Base-by-base conservation (phyloP, 1,284 basidiomycete species). In the Rhodotorula sp. region DNA sequence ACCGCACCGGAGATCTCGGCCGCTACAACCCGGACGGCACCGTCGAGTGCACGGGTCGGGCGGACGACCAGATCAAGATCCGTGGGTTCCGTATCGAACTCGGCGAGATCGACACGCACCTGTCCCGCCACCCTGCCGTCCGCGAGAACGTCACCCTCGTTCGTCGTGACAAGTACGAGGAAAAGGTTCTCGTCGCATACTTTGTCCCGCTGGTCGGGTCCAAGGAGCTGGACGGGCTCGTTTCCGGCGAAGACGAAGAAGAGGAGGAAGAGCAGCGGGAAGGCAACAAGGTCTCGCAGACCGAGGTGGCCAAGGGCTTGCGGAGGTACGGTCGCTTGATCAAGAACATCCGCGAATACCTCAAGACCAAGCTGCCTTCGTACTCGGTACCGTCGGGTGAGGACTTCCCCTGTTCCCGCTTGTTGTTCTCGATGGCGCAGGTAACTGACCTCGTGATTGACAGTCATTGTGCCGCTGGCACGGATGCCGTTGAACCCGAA, bases 1-100 rank as follows among this genome's bases (percentile, higher is more conserved):
- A 99, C 83, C 89, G 93, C 75, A 95, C 93, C 39, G 97, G 97
- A 47, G 97, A 99, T 83, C 85, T 99, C 3, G 97, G 97, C 5
- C 88, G 97, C 21, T 99, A 99, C 83, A 85, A 92, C 46, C 93
- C 97, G 3, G 88, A 93, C 80, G 97, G 97, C 6, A 89, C 88
- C 54, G 97, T 99, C 23, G 97, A 99, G 81, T 99, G 97, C 82
- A 96, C 93, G 0, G 97, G 97, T 16, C 89, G 97, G 62, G 95
- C 95, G 7, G 97, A 99, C 81, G 97, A 99, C 81, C 97, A 99
- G 82, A 93, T 99, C 84, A 99, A 99, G 85, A 99, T 99, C 81
- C 92, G 97, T 73, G 97, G 97, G 12, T 99, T 99, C 89, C 87
- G 97, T 49, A 99, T 99, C 80, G 97, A 99, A 83, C 87, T 99